Evolutionary conservation across 2,329 filamentous ascomycete genomes (phyloP).

Genomic region (Phaeosphaeria sp.): DNA sequence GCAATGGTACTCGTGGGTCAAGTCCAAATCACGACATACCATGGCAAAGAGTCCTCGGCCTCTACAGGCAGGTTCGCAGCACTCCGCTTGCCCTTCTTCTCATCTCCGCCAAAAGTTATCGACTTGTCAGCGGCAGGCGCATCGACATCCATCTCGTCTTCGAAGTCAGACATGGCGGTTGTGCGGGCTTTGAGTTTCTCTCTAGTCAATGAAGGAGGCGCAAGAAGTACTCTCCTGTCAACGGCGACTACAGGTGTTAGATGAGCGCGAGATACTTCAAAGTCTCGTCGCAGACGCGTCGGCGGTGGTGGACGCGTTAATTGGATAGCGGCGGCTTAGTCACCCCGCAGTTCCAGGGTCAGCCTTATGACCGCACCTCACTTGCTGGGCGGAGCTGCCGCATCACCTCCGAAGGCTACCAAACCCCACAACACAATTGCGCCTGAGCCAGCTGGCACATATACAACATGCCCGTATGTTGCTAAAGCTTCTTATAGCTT

Average conservation of each 20-base stretch:
- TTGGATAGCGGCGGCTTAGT: slow-evolving; percentile 37
- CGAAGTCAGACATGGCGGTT: slow-evolving; percentile 61
- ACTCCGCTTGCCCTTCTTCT: slow-evolving; percentile 87
- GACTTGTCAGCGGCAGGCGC: slow-evolving; percentile 58
- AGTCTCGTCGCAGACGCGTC: slow-evolving; percentile 17
- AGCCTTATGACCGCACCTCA: slow-evolving; percentile 43
- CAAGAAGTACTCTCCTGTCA: background rate
- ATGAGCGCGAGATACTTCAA: background rate
- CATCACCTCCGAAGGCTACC: slow-evolving; percentile 37
- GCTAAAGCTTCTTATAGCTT: background rate
- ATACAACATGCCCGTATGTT: slow-evolving; percentile 57
- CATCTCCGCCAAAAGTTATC: slow-evolving; percentile 76
- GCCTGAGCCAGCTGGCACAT: slow-evolving; percentile 21
- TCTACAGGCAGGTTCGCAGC: slow-evolving; percentile 93
- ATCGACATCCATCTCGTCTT: slow-evolving; percentile 74
- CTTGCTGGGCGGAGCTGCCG: slow-evolving; percentile 33
- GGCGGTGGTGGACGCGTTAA: slow-evolving; percentile 43
- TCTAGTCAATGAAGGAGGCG: too few relatives aligned
- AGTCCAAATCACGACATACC: slow-evolving; percentile 60
- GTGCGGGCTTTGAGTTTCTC: background rate
- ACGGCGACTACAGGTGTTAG: background rate
- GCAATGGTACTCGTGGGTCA: background rate
- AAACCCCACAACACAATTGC: slow-evolving; percentile 21
- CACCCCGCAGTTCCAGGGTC: slow-evolving; percentile 35
- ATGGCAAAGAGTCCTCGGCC: slow-evolving; percentile 91